Conservation (phyloP, 176 grass and related monocot genomes). For the Leersia perrieri region DNA sequence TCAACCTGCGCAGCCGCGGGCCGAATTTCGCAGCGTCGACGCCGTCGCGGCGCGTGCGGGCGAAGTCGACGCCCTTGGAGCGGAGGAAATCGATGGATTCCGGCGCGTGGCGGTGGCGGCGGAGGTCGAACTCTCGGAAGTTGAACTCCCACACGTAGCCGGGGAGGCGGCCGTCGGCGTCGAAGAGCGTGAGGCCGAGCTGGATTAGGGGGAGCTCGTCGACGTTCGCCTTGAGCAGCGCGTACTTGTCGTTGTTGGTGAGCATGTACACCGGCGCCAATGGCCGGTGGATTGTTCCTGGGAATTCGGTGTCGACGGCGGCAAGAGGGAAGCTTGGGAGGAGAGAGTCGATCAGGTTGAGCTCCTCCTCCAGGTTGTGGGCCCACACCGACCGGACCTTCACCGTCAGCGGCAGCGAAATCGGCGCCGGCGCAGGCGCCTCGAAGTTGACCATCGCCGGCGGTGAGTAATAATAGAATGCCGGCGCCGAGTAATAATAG, state of each 20-base stretch:
- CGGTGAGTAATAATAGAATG: neutral
- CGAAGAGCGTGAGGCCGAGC: constrained; percentile 32
- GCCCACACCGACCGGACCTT: constrained; percentile 36
- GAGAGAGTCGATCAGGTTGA: constrained; percentile 23
- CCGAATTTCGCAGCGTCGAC: constrained; percentile 4
- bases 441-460: neutral
- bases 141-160: constrained; percentile 48
- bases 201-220: constrained; percentile 37
- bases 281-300: constrained; percentile 36
- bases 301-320: constrained; percentile 43
- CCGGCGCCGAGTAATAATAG: neutral
- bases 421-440: neutral
- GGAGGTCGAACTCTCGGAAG: constrained; percentile 38
- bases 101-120: neutral
- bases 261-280: neutral
- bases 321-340: neutral
- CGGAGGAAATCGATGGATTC: constrained; percentile 26
- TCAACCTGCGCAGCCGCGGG: constrained; percentile 12
- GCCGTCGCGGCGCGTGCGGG: neutral
- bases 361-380: constrained; percentile 1
- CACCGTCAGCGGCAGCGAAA: neutral
- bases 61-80: constrained; percentile 29
- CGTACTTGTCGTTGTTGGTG: neutral
- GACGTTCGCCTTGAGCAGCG: constrained; percentile 12
- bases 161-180: neutral